phyloP scores from a whole-genome alignment of 768 basidiomycete species.

The button mushroom (Agaricus bisporus) region DNA sequence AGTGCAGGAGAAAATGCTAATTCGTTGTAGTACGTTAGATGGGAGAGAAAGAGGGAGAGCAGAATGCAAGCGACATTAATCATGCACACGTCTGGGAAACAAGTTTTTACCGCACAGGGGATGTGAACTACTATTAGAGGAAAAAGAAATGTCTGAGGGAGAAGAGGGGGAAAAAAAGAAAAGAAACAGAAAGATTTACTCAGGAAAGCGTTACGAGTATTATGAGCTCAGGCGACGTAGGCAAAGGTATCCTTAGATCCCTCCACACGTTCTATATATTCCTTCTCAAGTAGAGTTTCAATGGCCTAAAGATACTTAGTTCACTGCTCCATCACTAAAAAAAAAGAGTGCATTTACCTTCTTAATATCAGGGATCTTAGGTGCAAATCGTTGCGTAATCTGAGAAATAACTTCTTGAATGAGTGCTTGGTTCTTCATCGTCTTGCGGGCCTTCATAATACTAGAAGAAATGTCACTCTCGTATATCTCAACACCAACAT shows the following conservation, averaged over 20 bases:
- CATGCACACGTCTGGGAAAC: not conserved
- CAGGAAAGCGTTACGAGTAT: conserved; percentile 8
- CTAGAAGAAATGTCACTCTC: conserved; percentile 26
- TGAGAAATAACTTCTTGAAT: conserved; percentile 90
- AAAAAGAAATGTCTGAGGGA: not conserved
- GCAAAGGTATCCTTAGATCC: conserved; percentile 87
- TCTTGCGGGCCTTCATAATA: conserved; percentile 94
- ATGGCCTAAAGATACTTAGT: conserved; percentile 54
- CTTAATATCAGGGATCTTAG: conserved; percentile 95
- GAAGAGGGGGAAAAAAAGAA: not conserved
- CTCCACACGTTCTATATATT: conserved; percentile 94
- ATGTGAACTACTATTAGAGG: not conserved
- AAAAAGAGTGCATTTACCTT: conserved; percentile 48
- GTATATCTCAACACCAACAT: not conserved
- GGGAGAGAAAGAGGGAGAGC: not conserved
- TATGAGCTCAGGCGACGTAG: conserved; percentile 53
- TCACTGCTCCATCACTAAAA: conserved; percentile 7
- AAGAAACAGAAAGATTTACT: not conserved
- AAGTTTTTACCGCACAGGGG: not conserved
- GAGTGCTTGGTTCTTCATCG: conserved; percentile 88
- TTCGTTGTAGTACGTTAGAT: conserved; percentile 3
- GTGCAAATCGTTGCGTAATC: conserved; percentile 82
- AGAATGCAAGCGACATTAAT: not conserved
- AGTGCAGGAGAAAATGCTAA: conserved; percentile 7
- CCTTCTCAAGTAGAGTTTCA: conserved; percentile 89